These are phyloP conservation scores for Mrakia frigida DNA, from an alignment of 768 basidiomycete genomes.

Conservation along the genomic window DNA sequence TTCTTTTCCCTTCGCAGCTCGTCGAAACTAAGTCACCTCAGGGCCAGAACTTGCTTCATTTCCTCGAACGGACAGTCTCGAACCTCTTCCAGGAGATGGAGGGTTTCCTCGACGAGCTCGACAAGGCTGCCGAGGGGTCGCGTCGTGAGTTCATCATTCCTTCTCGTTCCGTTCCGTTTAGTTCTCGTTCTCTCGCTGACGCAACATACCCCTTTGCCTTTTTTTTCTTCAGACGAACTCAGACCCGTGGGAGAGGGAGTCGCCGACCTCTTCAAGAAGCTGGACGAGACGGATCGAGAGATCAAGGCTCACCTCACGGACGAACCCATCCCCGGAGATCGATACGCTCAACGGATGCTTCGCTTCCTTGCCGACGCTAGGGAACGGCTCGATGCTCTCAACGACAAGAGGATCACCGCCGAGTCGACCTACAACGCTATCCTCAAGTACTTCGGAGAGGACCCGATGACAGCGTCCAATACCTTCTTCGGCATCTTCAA, in stretches of 20 bases:
- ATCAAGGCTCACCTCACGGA: conserved; percentile 71
- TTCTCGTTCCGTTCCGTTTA: too few species aligned
- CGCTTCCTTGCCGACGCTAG: conserved; percentile 72
- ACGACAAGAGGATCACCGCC: conserved; percentile 80
- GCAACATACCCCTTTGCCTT: not conserved
- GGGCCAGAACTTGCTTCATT: conserved; percentile 90
- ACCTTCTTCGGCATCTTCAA: conserved; percentile 98
- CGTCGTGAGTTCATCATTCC: conserved; percentile 55
- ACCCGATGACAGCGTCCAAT: conserved; percentile 66
- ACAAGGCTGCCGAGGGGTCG: conserved; percentile 85
- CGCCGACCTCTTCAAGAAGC: conserved; percentile 63
- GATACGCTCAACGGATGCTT: conserved; percentile 89
- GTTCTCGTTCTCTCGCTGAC: not conserved
- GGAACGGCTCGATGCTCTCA: conserved; percentile 69
- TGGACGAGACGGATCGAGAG: conserved; percentile 75
- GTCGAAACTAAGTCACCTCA: conserved; percentile 96
- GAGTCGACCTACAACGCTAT: conserved; percentile 79
- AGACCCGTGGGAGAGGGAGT: conserved; percentile 61
- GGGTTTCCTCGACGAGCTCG: conserved; percentile 79
- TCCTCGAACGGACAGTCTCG: conserved; percentile 79
- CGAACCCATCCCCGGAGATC: conserved; percentile 53
- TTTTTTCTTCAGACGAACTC: conserved; percentile 25
- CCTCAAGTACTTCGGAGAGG: conserved; percentile 87
- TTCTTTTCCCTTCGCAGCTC: conserved; percentile 52
- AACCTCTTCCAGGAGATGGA: conserved; percentile 85